Conservation (phyloP, 306 rosid genomes). For the Pyrus pyrifolia region DNA sequence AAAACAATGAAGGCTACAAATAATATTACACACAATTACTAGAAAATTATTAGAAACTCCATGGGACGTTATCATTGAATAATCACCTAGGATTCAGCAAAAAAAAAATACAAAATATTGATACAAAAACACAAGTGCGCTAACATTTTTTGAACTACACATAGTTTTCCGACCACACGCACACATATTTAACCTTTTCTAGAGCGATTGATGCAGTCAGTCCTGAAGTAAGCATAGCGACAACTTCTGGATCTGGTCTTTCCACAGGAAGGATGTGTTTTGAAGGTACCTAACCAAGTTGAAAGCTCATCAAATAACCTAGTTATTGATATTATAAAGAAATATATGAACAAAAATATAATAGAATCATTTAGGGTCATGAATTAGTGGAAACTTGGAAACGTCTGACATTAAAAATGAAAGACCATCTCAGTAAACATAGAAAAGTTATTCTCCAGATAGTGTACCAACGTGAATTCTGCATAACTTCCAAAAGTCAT, state of each 20-base stretch:
- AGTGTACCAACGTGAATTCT: slow-evolving; percentile 55
- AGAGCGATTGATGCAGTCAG: slow-evolving; percentile 90
- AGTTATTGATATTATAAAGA: background rate
- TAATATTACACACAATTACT: slow-evolving; percentile 3
- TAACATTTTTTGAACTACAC: background rate
- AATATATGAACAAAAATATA: background rate
- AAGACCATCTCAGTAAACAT: slow-evolving; percentile 8
- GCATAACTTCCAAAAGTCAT: slow-evolving; percentile 95
- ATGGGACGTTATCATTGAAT: background rate
- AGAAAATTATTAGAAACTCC: background rate
- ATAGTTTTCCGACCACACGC: background rate
- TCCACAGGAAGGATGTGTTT: slow-evolving; percentile 84
- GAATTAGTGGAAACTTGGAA: slow-evolving; percentile 2
- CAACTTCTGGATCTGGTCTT: slow-evolving; percentile 97
- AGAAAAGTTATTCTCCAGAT: background rate
- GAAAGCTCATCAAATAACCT: slow-evolving; percentile 13
- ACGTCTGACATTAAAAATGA: background rate
- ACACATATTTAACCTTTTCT: slow-evolving; percentile 50
- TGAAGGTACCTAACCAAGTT: slow-evolving; percentile 51
- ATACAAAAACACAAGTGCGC: background rate
- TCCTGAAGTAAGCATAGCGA: slow-evolving; percentile 97
- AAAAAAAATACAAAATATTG: slow-evolving; percentile 1
- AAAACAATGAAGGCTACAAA: background rate
- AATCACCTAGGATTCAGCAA: background rate
- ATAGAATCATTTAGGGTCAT: background rate